Percentiles rank a stretch among this genome's conserved stretches.
These are phyloP conservation scores for Comarum palustre DNA, from an alignment of 306 rosid genomes.

Conservation along the genomic window DNA sequence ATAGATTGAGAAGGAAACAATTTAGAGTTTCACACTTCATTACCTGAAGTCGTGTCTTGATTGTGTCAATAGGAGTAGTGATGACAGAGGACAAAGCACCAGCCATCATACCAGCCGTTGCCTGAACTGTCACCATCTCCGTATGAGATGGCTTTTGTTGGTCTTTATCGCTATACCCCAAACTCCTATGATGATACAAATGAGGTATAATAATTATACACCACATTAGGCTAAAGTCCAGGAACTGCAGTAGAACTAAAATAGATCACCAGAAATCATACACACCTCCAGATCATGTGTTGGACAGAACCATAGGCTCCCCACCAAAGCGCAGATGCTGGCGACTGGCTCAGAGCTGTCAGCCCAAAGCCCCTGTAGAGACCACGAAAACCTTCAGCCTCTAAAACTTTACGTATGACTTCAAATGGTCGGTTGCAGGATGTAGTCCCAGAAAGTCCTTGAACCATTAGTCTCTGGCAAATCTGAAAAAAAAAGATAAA, in stretches of 20 bases:
- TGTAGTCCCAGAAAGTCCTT: conserved; percentile 78
- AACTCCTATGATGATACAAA: conserved; percentile 42
- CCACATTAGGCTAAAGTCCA: neutral
- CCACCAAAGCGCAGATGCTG: conserved; percentile 97
- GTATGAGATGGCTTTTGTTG: conserved; percentile 68
- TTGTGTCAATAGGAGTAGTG: conserved; percentile 83
- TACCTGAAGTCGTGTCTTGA: conserved; percentile 92
- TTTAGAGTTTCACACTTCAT: neutral
- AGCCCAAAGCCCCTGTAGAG: conserved; percentile 79
- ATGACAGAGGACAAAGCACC: conserved; percentile 79
- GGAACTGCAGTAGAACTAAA: neutral
- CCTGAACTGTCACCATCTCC: conserved; percentile 77
- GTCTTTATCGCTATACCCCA: conserved; percentile 52
- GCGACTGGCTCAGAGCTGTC: conserved; percentile 66
- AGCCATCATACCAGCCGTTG: conserved; percentile 78
- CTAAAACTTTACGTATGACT: conserved; percentile 46
- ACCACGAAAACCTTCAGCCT: conserved; percentile 77
- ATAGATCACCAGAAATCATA: neutral
- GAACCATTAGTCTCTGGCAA: conserved; percentile 88
- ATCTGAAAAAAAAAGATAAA: conserved; percentile 29
- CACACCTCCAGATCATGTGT: conserved; percentile 81
- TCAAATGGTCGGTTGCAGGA: conserved; percentile 59
- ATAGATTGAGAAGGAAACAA: neutral
- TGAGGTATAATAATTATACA: neutral
- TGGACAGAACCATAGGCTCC: conserved; percentile 87